Conservation (phyloP, 352 stramenopile species). For the Globisporangium spiculum region DNA sequence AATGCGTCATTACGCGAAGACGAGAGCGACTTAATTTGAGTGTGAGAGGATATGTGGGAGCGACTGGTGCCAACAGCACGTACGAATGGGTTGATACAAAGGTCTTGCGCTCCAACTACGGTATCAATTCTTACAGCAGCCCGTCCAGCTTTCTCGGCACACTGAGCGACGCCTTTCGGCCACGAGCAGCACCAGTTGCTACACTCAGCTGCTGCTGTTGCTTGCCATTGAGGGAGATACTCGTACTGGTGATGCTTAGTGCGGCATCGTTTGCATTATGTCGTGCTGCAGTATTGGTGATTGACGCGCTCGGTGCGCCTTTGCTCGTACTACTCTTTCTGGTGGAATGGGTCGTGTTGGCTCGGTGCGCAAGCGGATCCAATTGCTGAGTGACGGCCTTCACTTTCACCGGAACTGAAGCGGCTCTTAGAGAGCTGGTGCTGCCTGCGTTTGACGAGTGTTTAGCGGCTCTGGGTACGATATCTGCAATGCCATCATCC, state of each 20-base stretch:
- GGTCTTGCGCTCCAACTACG: background rate
- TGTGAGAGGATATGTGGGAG: background rate
- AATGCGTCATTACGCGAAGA: constrained; percentile 4
- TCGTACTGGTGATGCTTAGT: constrained; percentile 4
- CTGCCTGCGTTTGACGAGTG: no score
- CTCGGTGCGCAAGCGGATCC: background rate
- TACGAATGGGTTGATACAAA: background rate
- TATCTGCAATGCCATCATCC: background rate
- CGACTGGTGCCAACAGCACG: background rate
- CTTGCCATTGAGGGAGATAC: background rate
- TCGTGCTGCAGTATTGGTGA: no score
- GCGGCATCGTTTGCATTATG: background rate
- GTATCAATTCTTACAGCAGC: background rate
- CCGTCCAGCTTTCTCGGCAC: constrained; percentile 2
- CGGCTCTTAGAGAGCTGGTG: background rate
- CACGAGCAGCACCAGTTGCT: background rate
- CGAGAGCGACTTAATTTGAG: background rate
- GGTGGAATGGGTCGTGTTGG: background rate
- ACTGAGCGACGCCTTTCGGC: background rate
- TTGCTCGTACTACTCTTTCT: background rate
- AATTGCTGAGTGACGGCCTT: background rate
- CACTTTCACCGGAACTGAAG: background rate
- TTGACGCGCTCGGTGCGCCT: background rate
- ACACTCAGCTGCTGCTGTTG: background rate
- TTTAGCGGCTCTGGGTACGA: no score